Evolutionary conservation across 2,329 filamentous ascomycete genomes (phyloP).

Genomic region (Ophiostoma pallidulum): DNA sequence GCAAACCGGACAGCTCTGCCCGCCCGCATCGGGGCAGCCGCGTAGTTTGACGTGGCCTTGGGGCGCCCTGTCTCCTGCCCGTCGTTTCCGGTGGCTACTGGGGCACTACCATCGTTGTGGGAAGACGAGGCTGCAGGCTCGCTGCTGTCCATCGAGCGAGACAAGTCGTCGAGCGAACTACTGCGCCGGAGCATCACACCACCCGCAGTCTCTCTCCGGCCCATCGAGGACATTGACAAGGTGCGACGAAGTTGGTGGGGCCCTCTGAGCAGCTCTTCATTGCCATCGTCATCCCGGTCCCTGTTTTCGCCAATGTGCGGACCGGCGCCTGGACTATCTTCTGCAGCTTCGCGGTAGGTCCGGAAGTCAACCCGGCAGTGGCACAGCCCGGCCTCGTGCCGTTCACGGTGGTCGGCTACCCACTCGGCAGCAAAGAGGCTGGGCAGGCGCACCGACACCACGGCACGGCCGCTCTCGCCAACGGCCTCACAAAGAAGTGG

Average conservation of each 20-base stretch:
- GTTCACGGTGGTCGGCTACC: constrained; percentile 28
- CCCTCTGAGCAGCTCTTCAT: no score
- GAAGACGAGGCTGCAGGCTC: no score
- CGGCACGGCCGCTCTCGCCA: neutral
- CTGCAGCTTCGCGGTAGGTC: constrained; percentile 20
- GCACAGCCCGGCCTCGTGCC: constrained; percentile 28
- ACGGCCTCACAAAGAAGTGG: constrained; percentile 7
- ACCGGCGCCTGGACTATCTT: neutral
- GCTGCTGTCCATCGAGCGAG: neutral
- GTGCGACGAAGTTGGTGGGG: neutral
- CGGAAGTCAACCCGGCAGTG: constrained; percentile 26
- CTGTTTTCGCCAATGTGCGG: no score
- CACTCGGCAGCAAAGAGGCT: constrained; percentile 34
- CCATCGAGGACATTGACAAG: neutral
- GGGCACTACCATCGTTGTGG: no score
- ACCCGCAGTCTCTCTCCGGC: neutral
- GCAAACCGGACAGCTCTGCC: neutral
- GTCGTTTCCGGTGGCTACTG: no score
- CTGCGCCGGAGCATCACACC: neutral
- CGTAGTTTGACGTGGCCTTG: no score
- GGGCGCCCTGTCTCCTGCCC: no score
- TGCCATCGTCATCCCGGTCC: no score
- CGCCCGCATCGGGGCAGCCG: neutral
- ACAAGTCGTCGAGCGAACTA: neutral
- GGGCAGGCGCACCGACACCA: constrained; percentile 22